phyloP scores from a whole-genome alignment of 2,329 filamentous ascomycete genomes.

The Diplodia mutila region DNA sequence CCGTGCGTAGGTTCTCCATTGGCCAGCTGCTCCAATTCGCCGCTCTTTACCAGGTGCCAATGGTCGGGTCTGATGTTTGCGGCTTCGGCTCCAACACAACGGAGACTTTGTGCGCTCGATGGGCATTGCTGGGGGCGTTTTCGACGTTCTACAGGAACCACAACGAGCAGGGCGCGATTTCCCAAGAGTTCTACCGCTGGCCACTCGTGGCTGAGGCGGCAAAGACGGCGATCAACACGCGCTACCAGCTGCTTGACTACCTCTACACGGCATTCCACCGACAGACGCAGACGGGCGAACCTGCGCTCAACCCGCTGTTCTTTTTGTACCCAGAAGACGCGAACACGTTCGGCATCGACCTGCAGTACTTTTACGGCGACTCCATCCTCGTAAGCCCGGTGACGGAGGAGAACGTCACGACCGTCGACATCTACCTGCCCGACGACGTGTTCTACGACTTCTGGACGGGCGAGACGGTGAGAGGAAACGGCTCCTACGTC shows the following conservation, averaged over 20 bases:
- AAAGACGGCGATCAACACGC: conserved; percentile 68
- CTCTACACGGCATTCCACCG: conserved; percentile 72
- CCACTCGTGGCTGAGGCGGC: conserved; percentile 65
- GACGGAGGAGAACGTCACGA: conserved; percentile 55
- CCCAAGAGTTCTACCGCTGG: conserved; percentile 77
- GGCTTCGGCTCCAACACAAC: conserved; percentile 72
- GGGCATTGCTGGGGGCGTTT: conserved; percentile 74
- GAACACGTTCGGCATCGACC: conserved; percentile 56
- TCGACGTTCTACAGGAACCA: conserved; percentile 78
- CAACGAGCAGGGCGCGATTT: conserved; percentile 57
- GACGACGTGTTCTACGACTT: conserved; percentile 64
- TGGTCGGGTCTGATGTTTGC: conserved; percentile 68
- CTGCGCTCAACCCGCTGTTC: conserved; percentile 71
- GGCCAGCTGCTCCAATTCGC: conserved; percentile 51
- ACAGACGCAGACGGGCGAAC: conserved; percentile 64
- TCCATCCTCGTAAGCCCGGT: conserved; percentile 62
- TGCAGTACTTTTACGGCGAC: conserved; percentile 65
- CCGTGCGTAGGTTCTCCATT: conserved; percentile 37
- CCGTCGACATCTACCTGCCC: conserved; percentile 60
- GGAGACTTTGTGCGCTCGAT: conserved; percentile 73
- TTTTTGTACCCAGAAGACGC: conserved; percentile 67
- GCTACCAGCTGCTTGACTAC: conserved; percentile 80
- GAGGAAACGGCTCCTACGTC: conserved; percentile 51
- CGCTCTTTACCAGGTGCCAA: conserved; percentile 52
- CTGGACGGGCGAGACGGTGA: conserved; percentile 55